Percentiles rank a stretch among this genome's conserved stretches.
phyloP scores from a whole-genome alignment of 805 yeast species.

The Candida ovalis region DNA sequence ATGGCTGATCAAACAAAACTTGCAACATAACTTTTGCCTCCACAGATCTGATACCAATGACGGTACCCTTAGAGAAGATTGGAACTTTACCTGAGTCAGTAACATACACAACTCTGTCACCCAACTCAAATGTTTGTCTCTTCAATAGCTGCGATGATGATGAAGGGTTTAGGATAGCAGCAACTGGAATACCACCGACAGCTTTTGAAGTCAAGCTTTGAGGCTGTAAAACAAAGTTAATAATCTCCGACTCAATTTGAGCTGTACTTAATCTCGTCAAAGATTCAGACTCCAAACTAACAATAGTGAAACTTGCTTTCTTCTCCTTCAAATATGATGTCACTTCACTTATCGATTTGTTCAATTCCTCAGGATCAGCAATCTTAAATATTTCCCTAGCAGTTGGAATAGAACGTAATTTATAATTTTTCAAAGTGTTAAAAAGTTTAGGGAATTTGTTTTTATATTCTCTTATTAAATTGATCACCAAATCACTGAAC shows the following conservation, averaged over 20 bases:
- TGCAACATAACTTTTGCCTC: conserved; percentile 66
- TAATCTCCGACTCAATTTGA: conserved; percentile 61
- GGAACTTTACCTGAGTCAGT: conserved; percentile 90
- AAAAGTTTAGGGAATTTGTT: conserved; percentile 61
- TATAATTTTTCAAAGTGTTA: conserved; percentile 25
- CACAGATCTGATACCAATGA: conserved; percentile 56
- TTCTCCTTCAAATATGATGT: conserved; percentile 45
- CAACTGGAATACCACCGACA: conserved; percentile 77
- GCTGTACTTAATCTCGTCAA: conserved; percentile 62
- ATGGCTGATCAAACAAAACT: conserved; percentile 77
- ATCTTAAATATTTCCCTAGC: conserved; percentile 35
- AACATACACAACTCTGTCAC: conserved; percentile 86
- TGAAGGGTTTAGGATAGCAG: conserved; percentile 74
- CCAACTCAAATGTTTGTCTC: conserved; percentile 73
- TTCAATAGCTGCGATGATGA: conserved; percentile 68
- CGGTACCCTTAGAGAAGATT: conserved; percentile 83
- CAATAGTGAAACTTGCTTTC: conserved; percentile 48
- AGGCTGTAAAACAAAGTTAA: conserved; percentile 41
- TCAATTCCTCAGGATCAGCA: conserved; percentile 40
- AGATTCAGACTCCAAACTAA: conserved; percentile 74
- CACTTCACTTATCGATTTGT: conserved; percentile 35
- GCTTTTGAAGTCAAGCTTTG: conserved; percentile 49
- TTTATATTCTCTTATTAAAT: conserved; percentile 59
- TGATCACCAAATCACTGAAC: conserved; percentile 70
- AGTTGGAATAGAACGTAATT: conserved; percentile 34